Evolutionary conservation across 345 rosid genomes (phyloP).

Genomic region (Carallia brachiata): DNA sequence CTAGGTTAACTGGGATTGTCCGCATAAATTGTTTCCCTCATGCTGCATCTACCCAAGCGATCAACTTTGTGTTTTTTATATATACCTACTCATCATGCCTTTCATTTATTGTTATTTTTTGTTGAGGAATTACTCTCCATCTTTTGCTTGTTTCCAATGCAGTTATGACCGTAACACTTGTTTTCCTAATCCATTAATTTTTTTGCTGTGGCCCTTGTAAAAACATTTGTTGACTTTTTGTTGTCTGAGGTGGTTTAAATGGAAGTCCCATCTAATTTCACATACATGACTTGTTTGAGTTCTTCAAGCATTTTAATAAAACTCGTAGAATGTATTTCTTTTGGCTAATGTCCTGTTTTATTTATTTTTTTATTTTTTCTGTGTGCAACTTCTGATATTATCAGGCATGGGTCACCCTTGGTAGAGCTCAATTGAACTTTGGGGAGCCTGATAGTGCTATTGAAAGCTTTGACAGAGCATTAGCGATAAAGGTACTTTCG

Average conservation of each 20-base stretch:
- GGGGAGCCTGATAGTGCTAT: slow-evolving; percentile 89
- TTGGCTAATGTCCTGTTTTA: background rate
- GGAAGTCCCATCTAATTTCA: background rate
- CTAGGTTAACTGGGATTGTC: too few relatives aligned
- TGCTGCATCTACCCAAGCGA: too few relatives aligned
- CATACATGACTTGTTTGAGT: too few relatives aligned
- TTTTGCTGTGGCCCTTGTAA: background rate
- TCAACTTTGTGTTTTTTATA: background rate
- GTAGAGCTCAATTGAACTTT: slow-evolving; percentile 88
- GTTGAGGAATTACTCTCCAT: background rate
- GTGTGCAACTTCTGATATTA: slow-evolving; percentile 5
- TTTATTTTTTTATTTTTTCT: background rate
- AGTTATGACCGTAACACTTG: background rate
- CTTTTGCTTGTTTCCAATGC: background rate
- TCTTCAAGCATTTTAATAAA: background rate
- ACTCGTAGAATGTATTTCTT: background rate
- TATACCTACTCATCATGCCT: background rate
- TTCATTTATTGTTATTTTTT: background rate
- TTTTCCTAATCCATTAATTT: background rate
- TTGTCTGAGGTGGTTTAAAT: background rate
- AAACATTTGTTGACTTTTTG: background rate
- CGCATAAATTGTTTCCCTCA: too few relatives aligned
- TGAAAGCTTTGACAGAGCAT: slow-evolving; percentile 65
- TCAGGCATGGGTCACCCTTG: slow-evolving; percentile 92
- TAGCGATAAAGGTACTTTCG: slow-evolving; percentile 56